Percentiles rank a stretch among this genome's conserved stretches.
Evolutionary conservation across 352 stramenopile species (phyloP).

Genomic region (Phytophthora chlamydospora): DNA sequence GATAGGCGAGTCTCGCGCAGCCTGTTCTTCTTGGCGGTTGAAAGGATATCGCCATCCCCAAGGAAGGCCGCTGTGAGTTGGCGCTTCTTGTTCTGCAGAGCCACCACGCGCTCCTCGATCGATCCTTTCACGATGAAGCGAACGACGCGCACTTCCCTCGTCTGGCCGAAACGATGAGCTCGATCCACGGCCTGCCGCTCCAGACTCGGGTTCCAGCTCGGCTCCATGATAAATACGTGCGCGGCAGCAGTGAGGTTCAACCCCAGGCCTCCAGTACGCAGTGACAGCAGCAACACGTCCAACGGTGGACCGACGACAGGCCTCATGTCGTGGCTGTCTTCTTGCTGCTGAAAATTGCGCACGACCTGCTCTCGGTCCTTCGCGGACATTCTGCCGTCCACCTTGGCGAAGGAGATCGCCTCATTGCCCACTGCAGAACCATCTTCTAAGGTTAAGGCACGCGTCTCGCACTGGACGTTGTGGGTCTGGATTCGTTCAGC

Average conservation of each 20-base stretch:
- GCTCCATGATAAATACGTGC: constrained; percentile 95
- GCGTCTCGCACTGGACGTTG: constrained; percentile 35
- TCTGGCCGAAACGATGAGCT: constrained; percentile 88
- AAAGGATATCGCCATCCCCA: constrained; percentile 43
- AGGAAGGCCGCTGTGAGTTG: constrained; percentile 80
- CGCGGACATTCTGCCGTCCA: constrained; percentile 70
- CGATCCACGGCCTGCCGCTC: constrained; percentile 91
- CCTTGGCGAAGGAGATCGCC: constrained; percentile 49
- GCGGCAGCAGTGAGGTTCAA: constrained; percentile 93
- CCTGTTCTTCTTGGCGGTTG: constrained; percentile 28
- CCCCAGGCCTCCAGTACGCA: constrained; percentile 89
- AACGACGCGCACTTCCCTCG: constrained; percentile 71
- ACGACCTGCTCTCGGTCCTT: constrained; percentile 70
- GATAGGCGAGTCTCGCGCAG: constrained; percentile 41
- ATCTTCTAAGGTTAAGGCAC: constrained; percentile 23
- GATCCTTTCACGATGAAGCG: constrained; percentile 88
- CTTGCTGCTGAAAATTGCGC: constrained; percentile 61
- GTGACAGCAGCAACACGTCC: constrained; percentile 87
- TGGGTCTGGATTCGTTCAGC: constrained; percentile 46
- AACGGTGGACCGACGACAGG: constrained; percentile 36
- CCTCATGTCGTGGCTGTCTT: constrained; percentile 17
- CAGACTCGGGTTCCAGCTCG: constrained; percentile 92
- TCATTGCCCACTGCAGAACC: constrained; percentile 7
- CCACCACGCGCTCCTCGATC: constrained; percentile 91
- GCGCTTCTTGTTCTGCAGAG: constrained; percentile 88